phyloP scores from a whole-genome alignment of 176 grass and related monocot species.

The Oryza punctata region DNA sequence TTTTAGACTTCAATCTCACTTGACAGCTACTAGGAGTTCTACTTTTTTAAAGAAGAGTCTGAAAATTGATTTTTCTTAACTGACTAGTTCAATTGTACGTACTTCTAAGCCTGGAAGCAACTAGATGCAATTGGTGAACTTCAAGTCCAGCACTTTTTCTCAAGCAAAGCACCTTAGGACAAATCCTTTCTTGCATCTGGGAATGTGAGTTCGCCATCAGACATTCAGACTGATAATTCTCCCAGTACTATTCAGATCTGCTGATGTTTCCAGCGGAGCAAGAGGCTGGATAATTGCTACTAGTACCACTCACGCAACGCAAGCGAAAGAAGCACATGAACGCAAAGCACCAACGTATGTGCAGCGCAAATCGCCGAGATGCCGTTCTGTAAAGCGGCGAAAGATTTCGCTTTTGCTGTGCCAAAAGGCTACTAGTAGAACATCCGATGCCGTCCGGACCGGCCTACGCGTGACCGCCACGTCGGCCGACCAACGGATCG shows the following conservation, averaged over 20 bases:
- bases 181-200: background rate
- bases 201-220: too few relatives aligned
- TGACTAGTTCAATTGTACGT: background rate
- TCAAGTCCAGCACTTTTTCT: slow-evolving; percentile 1
- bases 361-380: slow-evolving; percentile 6
- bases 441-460: background rate
- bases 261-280: background rate
- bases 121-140: background rate
- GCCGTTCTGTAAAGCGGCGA: slow-evolving; percentile 19
- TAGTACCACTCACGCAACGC: background rate
- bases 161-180: slow-evolving; percentile 8
- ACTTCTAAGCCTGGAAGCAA: background rate
- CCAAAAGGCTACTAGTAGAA: background rate
- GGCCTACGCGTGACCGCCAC: slow-evolving; percentile 4
- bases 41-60: background rate
- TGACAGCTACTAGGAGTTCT: background rate
- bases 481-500: slow-evolving; percentile 33
- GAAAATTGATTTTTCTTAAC: background rate
- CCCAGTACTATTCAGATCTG: background rate
- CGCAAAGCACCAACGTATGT: background rate
- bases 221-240: background rate
- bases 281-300: background rate
- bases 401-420: background rate
- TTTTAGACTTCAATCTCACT: slow-evolving; percentile 38
- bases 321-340: background rate